A percentile compares a stretch with the other conserved stretches of the same genome.
Evolutionary conservation across 2,329 filamentous ascomycete species (phyloP).

Genomic region (Fusarium sp.): DNA sequence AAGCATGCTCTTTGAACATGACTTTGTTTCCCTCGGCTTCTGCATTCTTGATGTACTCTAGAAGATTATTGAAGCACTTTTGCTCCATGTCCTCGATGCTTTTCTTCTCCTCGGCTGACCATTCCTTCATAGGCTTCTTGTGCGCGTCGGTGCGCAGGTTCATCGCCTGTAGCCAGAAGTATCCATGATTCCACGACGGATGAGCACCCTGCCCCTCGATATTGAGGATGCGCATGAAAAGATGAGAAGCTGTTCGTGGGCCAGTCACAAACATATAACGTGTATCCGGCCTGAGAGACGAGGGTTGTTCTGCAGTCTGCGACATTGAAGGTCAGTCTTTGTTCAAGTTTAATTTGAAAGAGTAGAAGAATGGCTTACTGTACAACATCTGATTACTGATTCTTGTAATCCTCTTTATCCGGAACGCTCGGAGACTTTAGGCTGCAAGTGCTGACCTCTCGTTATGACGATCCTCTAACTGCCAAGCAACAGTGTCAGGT

Average conservation of each 20-base stretch:
- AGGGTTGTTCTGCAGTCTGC: background rate
- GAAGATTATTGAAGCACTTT: background rate
- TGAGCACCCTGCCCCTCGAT: background rate
- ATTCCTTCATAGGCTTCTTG: background rate
- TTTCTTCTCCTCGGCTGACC: background rate
- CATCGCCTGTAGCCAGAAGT: background rate
- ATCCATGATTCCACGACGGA: background rate
- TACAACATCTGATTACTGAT: background rate
- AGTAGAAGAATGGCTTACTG: background rate
- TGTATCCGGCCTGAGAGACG: background rate
- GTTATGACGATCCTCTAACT: background rate
- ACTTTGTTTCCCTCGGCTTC: background rate
- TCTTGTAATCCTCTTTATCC: background rate
- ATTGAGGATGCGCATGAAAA: background rate
- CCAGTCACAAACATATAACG: background rate
- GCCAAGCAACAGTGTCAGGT: background rate
- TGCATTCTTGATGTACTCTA: background rate
- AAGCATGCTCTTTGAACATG: background rate
- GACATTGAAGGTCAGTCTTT: background rate
- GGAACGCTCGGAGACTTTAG: background rate
- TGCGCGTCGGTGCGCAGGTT: background rate
- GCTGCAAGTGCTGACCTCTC: background rate
- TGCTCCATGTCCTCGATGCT: background rate
- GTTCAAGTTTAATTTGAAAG: background rate
- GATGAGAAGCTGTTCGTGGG: background rate